Conservation (phyloP, 352 stramenopile species). For the Phytophthora pinifolia region DNA sequence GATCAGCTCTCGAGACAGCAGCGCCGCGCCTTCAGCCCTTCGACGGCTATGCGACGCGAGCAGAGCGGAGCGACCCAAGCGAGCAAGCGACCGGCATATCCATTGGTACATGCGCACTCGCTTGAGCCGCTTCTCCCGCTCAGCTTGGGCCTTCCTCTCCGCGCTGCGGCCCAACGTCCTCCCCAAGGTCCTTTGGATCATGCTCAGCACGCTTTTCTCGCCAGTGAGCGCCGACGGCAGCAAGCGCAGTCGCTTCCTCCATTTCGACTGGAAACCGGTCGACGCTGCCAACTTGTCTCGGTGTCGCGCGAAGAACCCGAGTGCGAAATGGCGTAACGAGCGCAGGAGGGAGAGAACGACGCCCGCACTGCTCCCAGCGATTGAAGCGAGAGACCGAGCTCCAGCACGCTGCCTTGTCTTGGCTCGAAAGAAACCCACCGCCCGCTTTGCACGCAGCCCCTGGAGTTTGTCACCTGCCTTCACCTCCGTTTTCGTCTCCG, state of each 20-base stretch:
- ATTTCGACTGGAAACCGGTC: constrained; percentile 15
- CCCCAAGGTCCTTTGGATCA: constrained; percentile 18
- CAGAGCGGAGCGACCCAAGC: constrained; percentile 19
- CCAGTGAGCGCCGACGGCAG: constrained; percentile 14
- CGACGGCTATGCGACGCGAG: constrained; percentile 12
- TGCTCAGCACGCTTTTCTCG: constrained; percentile 14
- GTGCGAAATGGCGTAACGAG: constrained; percentile 15
- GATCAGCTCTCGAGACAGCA: constrained; percentile 12
- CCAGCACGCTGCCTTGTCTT: constrained; percentile 23
- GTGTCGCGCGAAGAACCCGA: constrained; percentile 9
- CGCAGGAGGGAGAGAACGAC: constrained; percentile 15
- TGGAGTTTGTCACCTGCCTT: constrained; percentile 14
- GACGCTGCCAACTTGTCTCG: constrained; percentile 4
- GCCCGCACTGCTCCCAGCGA: not conserved
- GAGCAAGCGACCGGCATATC: constrained; percentile 23
- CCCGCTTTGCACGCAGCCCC: constrained; percentile 25
- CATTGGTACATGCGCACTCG: constrained; percentile 16
- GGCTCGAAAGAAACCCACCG: constrained; percentile 16
- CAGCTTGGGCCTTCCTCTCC: constrained; percentile 9
- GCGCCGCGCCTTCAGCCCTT: constrained; percentile 10
- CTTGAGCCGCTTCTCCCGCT: constrained; percentile 15
- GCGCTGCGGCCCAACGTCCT: constrained; percentile 13
- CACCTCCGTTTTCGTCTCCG: constrained; percentile 10
- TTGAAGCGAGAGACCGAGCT: constrained; percentile 7
- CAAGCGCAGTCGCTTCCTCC: constrained; percentile 11